Evolutionary conservation across 441 rosid species (phyloP).

Genomic region (Bocquillonia castaneifolia): DNA sequence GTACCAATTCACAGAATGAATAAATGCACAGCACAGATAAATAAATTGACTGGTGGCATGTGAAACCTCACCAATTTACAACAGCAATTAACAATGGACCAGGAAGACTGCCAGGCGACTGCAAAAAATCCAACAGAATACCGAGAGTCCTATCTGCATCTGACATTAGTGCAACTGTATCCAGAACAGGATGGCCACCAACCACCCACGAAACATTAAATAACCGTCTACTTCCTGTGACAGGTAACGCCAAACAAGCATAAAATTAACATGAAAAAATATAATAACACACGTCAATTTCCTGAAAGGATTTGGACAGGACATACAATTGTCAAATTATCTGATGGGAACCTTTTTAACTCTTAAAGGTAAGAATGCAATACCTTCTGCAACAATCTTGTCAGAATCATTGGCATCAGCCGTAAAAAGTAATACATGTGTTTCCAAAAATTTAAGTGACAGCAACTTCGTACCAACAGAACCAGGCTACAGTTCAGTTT

Average conservation of each 20-base stretch:
- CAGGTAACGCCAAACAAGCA: slow-evolving; percentile 25
- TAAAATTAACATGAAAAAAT: slow-evolving; percentile 9
- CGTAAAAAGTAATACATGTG: slow-evolving; percentile 68
- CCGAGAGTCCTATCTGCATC: slow-evolving; percentile 68
- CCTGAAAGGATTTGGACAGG: slow-evolving; percentile 1
- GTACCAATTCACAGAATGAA: neutral
- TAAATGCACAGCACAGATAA: slow-evolving; percentile 1
- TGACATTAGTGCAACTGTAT: slow-evolving; percentile 58
- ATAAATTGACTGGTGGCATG: slow-evolving; percentile 21
- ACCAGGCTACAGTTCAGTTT: slow-evolving; percentile 64
- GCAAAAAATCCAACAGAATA: slow-evolving; percentile 59
- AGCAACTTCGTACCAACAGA: slow-evolving; percentile 64
- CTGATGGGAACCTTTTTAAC: slow-evolving; percentile 2
- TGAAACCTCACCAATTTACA: slow-evolving; percentile 78
- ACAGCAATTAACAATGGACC: slow-evolving; percentile 64
- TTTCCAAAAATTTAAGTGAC: slow-evolving; percentile 93
- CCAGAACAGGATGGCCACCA: slow-evolving; percentile 74
- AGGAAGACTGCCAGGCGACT: slow-evolving; percentile 54
- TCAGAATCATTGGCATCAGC: slow-evolving; percentile 62
- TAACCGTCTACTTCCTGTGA: slow-evolving; percentile 52
- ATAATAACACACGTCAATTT: slow-evolving; percentile 8
- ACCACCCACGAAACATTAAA: slow-evolving; percentile 78
- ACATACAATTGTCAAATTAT: slow-evolving; percentile 11
- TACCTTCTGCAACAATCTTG: slow-evolving; percentile 61
- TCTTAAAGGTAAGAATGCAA: slow-evolving; percentile 17